A percentile compares a stretch with the other conserved stretches of the same genome.
phyloP scores from a whole-genome alignment of 2,329 filamentous ascomycete species.

The Raffaelea ambrosiae region DNA sequence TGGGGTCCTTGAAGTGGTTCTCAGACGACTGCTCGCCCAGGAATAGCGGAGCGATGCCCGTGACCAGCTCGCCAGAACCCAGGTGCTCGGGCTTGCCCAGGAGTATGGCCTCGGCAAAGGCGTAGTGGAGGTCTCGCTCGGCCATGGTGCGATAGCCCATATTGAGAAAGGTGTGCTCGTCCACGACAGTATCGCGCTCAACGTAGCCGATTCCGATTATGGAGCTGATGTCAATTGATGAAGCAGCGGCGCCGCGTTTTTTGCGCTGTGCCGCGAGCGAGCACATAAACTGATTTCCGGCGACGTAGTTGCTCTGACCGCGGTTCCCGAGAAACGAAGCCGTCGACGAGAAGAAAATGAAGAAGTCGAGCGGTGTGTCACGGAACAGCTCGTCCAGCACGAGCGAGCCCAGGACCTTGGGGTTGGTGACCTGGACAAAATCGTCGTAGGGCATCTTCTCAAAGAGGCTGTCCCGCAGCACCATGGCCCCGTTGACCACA shows the following conservation, averaged over 20 bases:
- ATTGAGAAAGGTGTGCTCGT: background rate
- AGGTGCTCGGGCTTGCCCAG: background rate
- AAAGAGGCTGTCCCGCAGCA: constrained; percentile 21
- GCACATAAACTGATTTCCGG: constrained; percentile 29
- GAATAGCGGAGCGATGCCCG: background rate
- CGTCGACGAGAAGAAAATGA: constrained; percentile 22
- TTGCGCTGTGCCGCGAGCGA: constrained; percentile 22
- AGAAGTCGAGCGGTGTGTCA: constrained; percentile 24
- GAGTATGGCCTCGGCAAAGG: background rate
- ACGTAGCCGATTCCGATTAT: background rate
- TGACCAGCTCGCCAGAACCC: background rate
- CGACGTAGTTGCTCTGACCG: constrained; percentile 31
- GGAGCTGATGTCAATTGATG: constrained; percentile 14
- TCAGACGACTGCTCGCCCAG: background rate
- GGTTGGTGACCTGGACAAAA: constrained; percentile 15
- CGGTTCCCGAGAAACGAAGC: constrained; percentile 13
- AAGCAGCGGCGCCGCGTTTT: constrained; percentile 22
- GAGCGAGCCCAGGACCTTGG: constrained; percentile 23
- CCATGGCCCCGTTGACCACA: constrained; percentile 28
- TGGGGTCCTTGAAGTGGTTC: background rate
- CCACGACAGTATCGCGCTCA: background rate
- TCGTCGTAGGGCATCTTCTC: constrained; percentile 14
- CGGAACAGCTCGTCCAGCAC: constrained; percentile 21
- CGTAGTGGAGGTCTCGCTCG: background rate
- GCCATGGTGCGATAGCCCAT: background rate